Percentiles rank a stretch among this genome's conserved stretches.
Conservation (phyloP, 164 flowering plant species). For the Tinospora cordifolia region DNA sequence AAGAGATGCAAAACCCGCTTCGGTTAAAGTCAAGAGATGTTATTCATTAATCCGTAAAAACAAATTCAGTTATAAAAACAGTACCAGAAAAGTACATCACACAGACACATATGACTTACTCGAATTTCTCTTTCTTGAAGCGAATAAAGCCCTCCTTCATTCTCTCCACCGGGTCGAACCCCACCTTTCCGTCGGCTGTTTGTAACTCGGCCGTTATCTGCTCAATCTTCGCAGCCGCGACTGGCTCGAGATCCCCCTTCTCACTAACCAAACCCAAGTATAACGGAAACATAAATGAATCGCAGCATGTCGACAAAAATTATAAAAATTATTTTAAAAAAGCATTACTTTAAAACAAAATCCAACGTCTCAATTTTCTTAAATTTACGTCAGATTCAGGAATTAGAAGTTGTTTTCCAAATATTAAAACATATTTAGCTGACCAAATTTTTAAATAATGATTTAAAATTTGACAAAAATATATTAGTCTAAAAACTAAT, state of each 20-base stretch:
- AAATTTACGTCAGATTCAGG: too few relatives aligned
- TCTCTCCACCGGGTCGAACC: slow-evolving; percentile 44
- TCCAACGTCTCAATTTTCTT: too few relatives aligned
- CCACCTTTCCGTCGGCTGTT: slow-evolving; percentile 18
- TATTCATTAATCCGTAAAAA: neutral
- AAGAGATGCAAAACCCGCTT: neutral
- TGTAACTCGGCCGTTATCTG: slow-evolving; percentile 59
- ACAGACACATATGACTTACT: slow-evolving; percentile 34
- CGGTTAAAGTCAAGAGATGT: neutral
- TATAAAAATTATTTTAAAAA: too few relatives aligned
- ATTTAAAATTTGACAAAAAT: too few relatives aligned
- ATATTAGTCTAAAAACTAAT: too few relatives aligned
- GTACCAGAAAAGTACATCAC: neutral
- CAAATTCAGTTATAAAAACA: neutral
- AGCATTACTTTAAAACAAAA: too few relatives aligned
- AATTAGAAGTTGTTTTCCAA: too few relatives aligned
- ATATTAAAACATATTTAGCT: too few relatives aligned
- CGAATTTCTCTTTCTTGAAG: slow-evolving; percentile 77
- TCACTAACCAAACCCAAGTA: slow-evolving; percentile 2
- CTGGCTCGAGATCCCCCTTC: slow-evolving; percentile 36
- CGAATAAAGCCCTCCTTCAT: slow-evolving; percentile 53
- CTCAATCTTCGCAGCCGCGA: slow-evolving; percentile 60
- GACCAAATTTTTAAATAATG: too few relatives aligned
- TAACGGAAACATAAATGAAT: neutral
- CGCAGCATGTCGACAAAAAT: neutral